Evolutionary conservation across 73 alveolate species (phyloP).

Genomic region (Tetrahymena thermophila): DNA sequence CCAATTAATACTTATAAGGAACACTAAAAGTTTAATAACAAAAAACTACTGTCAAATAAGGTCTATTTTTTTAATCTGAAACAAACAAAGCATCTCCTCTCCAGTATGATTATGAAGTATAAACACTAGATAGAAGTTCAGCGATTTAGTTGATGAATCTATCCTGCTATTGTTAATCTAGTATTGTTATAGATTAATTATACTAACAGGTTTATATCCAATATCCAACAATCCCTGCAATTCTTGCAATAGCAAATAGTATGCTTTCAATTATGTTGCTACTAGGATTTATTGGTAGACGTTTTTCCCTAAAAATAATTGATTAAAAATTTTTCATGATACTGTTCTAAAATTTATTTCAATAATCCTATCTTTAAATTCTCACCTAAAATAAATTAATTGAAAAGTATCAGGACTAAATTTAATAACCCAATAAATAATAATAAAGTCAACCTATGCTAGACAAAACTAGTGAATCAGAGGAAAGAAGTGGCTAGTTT

Average conservation of each 20-base stretch:
- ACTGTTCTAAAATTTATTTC: background rate
- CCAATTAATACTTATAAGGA: too few species aligned
- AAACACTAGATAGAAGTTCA: background rate
- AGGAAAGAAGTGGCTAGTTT: too few species aligned
- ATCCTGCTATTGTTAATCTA: background rate
- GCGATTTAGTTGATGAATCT: too few species aligned
- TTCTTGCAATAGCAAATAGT: background rate
- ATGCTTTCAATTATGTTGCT: background rate
- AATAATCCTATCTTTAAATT: too few species aligned
- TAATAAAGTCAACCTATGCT: too few species aligned
- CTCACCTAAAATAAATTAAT: too few species aligned
- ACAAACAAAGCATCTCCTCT: background rate
- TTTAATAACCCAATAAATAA: too few species aligned
- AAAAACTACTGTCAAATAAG: background rate
- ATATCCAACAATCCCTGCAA: background rate
- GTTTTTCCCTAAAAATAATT: background rate
- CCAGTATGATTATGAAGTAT: background rate
- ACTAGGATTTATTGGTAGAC: background rate
- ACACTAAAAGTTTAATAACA: background rate
- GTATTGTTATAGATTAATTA: background rate
- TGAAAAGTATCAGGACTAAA: too few species aligned
- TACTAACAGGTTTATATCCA: too few species aligned
- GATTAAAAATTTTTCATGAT: too few species aligned
- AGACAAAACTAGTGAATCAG: too few species aligned
- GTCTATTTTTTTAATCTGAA: background rate